Evolutionary conservation across 2,329 filamentous ascomycete species (phyloP).

Genomic region (Phaeosphaeriaceae sp.): DNA sequence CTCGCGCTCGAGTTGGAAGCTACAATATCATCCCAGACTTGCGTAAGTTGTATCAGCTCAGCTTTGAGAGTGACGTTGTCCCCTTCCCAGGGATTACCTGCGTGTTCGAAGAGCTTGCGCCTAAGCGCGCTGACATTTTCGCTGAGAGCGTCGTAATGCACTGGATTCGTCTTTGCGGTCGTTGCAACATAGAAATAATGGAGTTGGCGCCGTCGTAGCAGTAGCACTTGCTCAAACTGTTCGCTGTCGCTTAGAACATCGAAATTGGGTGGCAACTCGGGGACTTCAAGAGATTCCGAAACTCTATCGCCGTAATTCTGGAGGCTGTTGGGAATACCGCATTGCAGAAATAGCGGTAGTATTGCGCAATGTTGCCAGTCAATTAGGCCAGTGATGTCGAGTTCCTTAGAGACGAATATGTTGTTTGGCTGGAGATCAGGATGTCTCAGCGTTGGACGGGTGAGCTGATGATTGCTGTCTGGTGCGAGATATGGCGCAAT

Average conservation of each 20-base stretch:
- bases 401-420: slow-evolving; percentile 31
- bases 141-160: slow-evolving; percentile 35
- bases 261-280: slow-evolving; percentile 33
- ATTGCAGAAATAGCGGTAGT: slow-evolving; percentile 48
- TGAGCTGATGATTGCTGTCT: slow-evolving; percentile 14
- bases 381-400: slow-evolving; percentile 49
- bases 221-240: slow-evolving; percentile 32
- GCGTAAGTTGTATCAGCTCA: slow-evolving; percentile 26
- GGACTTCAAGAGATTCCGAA: slow-evolving; percentile 28
- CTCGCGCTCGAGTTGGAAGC: slow-evolving; percentile 8
- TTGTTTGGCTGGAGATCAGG: slow-evolving; percentile 45
- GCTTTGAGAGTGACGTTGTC: slow-evolving; percentile 39
- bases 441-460: slow-evolving; percentile 38
- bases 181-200: slow-evolving; percentile 40
- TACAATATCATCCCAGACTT: slow-evolving; percentile 29
- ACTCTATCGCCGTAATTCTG: slow-evolving; percentile 51
- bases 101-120: slow-evolving; percentile 34
- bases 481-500: slow-evolving; percentile 33
- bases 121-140: slow-evolving; percentile 27
- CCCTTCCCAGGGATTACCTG: slow-evolving; percentile 39
- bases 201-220: slow-evolving; percentile 37
- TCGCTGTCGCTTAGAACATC: slow-evolving; percentile 27
- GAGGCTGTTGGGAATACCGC: slow-evolving; percentile 49
- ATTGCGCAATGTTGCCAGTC: slow-evolving; percentile 53
- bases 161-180: slow-evolving; percentile 32